phyloP scores from a whole-genome alignment of 805 yeast species.

The Teunomyces stri region DNA sequence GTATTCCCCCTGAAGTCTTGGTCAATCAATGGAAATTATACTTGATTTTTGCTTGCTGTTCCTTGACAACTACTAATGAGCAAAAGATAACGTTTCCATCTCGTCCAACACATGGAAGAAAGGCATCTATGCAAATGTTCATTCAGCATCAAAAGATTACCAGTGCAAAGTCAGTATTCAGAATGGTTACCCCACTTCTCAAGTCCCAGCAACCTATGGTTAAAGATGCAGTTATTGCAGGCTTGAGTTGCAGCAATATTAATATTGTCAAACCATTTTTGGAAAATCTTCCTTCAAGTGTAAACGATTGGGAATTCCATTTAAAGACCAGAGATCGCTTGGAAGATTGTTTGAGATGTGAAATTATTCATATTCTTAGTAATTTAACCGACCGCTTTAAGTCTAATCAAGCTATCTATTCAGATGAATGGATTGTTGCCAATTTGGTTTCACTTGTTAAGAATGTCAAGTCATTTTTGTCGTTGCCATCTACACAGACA shows the following conservation, averaged over 20 bases:
- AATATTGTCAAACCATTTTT: constrained; percentile 82
- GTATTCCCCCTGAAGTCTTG: constrained; percentile 61
- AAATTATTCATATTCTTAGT: constrained; percentile 71
- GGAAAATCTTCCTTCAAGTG: constrained; percentile 65
- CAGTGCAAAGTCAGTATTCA: constrained; percentile 85
- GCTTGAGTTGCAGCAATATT: constrained; percentile 84
- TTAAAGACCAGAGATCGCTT: constrained; percentile 27
- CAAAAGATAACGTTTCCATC: constrained; percentile 62
- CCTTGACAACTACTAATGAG: constrained; percentile 84
- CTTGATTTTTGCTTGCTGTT: constrained; percentile 86
- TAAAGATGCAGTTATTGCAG: constrained; percentile 84
- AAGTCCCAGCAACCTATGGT: constrained; percentile 67
- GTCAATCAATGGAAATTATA: constrained; percentile 88
- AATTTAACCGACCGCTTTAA: constrained; percentile 63
- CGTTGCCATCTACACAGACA: constrained; percentile 55
- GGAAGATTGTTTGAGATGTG: constrained; percentile 60
- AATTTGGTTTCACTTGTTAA: constrained; percentile 62
- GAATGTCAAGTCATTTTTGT: constrained; percentile 58
- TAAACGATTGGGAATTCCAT: constrained; percentile 47
- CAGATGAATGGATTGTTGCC: constrained; percentile 67
- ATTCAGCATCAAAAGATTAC: constrained; percentile 91
- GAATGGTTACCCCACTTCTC: constrained; percentile 80
- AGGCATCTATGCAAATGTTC: constrained; percentile 73
- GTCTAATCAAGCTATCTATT: constrained; percentile 46
- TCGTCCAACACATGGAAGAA: constrained; percentile 63